Base-by-base conservation (phyloP, 345 rosid genomes). In the Durio zibethinus region DNA sequence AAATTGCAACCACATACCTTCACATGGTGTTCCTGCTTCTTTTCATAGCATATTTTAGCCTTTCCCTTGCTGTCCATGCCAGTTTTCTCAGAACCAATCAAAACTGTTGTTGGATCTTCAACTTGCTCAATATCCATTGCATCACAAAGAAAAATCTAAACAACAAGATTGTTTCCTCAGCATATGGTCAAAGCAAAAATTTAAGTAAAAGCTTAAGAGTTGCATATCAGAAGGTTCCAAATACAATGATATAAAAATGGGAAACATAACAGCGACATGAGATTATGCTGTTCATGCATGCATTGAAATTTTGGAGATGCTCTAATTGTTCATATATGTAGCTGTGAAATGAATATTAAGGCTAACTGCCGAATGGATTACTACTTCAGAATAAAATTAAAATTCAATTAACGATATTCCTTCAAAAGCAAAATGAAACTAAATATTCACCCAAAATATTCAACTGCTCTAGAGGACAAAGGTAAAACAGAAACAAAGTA, bases 21-120 rank as follows among this genome's bases (percentile, higher is more conserved):
- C 15, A 60, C 67, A 20, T 50, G 76, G 70, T 74, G 18, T 53
- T 69, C 59, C 78, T 71, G 67, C 8, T 71, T 29, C 68, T 67
- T 79, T 66, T 79, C 60, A 61, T 64, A 56, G 64, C 57, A 78
- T 54, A 76, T 42, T 69, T 80, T 83, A 8, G 83, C 56, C 78
- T 87, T 87, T 60, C 88, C 90, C 82, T 83, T 85, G 61, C 60
- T 53, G 73, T 33, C 53, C 61, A 78, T 21, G 8, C 42, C 79
- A 63, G 33, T 50, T 42, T 81, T 74, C 62, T 48, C 74, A 50
- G 50, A 63, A 54, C 47, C 62, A 38, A 77, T 78, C 66, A 79
- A 60, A 83, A 53, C 74, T 21, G 48, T 59, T 59, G 45, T 38
- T 0, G 72, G 27, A 75, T 78, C 78, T 42, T 76, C 78, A 59